Conservation (phyloP, 1,139 yeast genomes). For the Kodamaea anthophila region DNA sequence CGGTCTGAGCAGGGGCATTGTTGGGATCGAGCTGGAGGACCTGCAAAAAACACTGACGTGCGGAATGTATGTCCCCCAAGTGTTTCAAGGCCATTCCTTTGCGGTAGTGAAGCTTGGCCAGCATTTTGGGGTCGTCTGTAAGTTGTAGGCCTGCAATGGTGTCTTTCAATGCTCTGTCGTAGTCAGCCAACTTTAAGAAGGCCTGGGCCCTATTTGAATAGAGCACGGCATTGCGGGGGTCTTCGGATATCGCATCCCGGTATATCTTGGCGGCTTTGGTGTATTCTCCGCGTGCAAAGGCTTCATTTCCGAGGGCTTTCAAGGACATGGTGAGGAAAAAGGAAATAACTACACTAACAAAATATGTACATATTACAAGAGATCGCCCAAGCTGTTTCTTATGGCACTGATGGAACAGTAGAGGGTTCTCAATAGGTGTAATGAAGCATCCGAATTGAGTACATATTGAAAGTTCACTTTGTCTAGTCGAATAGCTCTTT, state of each 20-base stretch:
- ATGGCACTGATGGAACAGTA: too few relatives aligned
- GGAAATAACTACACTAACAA: too few relatives aligned
- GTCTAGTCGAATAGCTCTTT: too few relatives aligned
- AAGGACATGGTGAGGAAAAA: too few relatives aligned
- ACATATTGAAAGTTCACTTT: too few relatives aligned
- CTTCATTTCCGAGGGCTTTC: conserved; percentile 59
- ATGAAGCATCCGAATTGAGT: too few relatives aligned
- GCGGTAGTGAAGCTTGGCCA: conserved; percentile 54
- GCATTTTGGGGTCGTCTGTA: conserved; percentile 24
- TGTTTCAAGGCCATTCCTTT: conserved; percentile 43
- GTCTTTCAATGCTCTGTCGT: conserved; percentile 54
- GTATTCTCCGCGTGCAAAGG: conserved; percentile 51
- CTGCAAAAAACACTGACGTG: conserved; percentile 28
- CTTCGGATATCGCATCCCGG: conserved; percentile 56
- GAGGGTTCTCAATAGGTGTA: too few relatives aligned
- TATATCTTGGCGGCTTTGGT: conserved; percentile 57
- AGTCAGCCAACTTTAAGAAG: conserved; percentile 49
- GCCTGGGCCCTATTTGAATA: conserved; percentile 80
- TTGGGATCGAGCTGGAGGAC: conserved; percentile 44
- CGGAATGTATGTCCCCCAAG: conserved; percentile 24
- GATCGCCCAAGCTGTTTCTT: too few relatives aligned
- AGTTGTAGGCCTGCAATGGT: conserved; percentile 51
- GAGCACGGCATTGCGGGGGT: conserved; percentile 54
- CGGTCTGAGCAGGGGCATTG: conserved; percentile 30
- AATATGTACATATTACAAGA: too few relatives aligned